These are phyloP conservation scores for Botrytis elliptica DNA, from an alignment of 2,329 filamentous ascomycete genomes.

Conservation along the genomic window DNA sequence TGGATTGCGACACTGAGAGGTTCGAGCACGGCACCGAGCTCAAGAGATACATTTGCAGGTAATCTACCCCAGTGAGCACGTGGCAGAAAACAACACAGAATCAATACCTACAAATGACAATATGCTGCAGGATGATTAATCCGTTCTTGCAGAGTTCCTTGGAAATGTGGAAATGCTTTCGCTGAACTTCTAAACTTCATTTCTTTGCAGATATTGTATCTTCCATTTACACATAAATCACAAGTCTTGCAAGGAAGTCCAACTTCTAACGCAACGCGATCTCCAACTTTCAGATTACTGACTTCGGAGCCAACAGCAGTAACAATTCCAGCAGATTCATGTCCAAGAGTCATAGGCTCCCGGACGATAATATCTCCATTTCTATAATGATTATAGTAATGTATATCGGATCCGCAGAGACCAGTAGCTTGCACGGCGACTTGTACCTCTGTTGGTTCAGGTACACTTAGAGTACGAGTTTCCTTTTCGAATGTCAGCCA, in stretches of 20 bases:
- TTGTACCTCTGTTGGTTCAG: constrained; percentile 63
- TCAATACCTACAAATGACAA: constrained; percentile 71
- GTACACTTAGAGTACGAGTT: constrained; percentile 32
- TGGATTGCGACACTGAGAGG: constrained; percentile 87
- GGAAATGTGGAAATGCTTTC: constrained; percentile 40
- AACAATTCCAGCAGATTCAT: constrained; percentile 85
- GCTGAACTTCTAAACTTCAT: constrained; percentile 41
- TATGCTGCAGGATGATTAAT: constrained; percentile 91
- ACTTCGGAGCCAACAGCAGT: constrained; percentile 80
- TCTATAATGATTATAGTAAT: constrained; percentile 94
- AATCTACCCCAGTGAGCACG: constrained; percentile 30
- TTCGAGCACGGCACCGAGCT: constrained; percentile 87
- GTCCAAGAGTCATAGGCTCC: constrained; percentile 85
- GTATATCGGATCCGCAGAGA: constrained; percentile 94
- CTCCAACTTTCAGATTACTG: constrained; percentile 73
- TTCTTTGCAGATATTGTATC: constrained; percentile 89
- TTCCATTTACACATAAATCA: constrained; percentile 83
- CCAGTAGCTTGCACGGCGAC: constrained; percentile 89
- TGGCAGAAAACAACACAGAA: not conserved
- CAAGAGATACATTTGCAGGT: constrained; percentile 74
- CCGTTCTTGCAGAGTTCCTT: constrained; percentile 39
- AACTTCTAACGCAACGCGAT: constrained; percentile 90
- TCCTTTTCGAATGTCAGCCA: constrained; percentile 33
- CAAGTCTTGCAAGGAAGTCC: constrained; percentile 89
- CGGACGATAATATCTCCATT: constrained; percentile 95